phyloP scores from a whole-genome alignment of 306 rosid species.

The Biancaea sappan region DNA sequence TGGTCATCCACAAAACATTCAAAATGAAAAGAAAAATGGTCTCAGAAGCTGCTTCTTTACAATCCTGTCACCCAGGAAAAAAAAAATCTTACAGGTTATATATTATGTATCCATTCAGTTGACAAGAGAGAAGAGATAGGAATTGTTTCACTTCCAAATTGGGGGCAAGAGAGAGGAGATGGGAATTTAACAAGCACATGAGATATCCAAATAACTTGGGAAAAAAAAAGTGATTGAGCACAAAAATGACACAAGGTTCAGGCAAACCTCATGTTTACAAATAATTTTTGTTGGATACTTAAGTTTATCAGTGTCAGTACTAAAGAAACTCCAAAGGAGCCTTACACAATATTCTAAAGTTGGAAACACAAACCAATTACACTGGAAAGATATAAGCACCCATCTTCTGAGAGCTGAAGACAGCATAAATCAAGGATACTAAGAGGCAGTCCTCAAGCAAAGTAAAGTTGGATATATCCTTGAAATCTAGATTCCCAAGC shows the following conservation, averaged over 20 bases:
- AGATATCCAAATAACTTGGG: not conserved
- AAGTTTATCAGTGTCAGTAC: not conserved
- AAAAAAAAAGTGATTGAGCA: not conserved
- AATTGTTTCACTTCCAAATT: not conserved
- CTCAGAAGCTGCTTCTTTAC: not conserved
- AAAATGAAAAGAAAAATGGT: not conserved
- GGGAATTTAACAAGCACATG: not conserved
- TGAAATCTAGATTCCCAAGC: conserved; percentile 53
- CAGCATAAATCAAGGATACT: conserved; percentile 58
- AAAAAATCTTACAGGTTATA: not conserved
- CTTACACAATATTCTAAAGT: not conserved
- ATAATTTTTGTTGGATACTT: not conserved
- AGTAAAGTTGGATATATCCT: conserved; percentile 47
- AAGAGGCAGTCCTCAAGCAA: conserved; percentile 52
- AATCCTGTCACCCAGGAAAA: not conserved
- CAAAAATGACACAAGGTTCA: not conserved
- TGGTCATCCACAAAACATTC: too few species aligned
- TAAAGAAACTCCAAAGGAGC: not conserved
- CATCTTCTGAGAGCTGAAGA: not conserved
- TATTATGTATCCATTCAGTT: not conserved
- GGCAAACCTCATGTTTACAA: not conserved
- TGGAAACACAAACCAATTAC: not conserved
- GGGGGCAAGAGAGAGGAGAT: not conserved
- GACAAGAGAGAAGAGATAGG: too few species aligned
- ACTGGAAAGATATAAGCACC: conserved; percentile 16